Evolutionary conservation across 1,284 basidiomycete genomes (phyloP), one percentile per base, ranked within the genome.

Genomic region (Moesziomyces parantarcticus): DNA sequence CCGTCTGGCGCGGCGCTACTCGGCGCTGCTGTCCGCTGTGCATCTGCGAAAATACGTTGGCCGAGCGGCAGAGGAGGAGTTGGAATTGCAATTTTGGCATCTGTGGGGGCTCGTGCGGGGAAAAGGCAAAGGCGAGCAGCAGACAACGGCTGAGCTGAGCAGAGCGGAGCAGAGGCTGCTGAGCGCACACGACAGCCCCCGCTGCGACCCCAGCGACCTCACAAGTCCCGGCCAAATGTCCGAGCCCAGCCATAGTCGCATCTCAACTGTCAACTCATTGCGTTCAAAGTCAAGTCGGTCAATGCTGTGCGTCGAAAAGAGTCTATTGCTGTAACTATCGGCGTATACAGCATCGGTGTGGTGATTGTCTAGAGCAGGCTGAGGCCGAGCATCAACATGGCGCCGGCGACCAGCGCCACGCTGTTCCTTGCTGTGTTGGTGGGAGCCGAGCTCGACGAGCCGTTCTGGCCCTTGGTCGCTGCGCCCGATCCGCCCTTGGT

Each of bases 291-390:
- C 29, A 32, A 13, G 29, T 32, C 13, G 11, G 3, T 13, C 29
- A 13, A 32, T 11, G 29, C 29, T 32, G 29, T 32, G 29, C 11
- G 29, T 18, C 45, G 16, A 29, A 18, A 47, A 10, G n/a, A 11
- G 29, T 40, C 44, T 22, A 50, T 40, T 1, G 39, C 20, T 29
- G 20, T 20, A 16, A 14, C 36, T 57, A 32, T 32, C n/a, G n/a
- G n/a, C n/a, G n/a, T n/a, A n/a, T n/a, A n/a, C n/a, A n/a, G n/a
- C n/a, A n/a, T n/a, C n/a, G n/a, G n/a, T n/a, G n/a, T n/a, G n/a
- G n/a, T n/a, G n/a, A n/a, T n/a, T n/a, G n/a, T 32, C 29, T 49
- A 58, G 6, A 65, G 57, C 62, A 58, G 45, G 22, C 51, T 50
- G 32, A 45, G 11, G 5, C 44, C 64, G 32, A 65, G 55, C 9